Percentiles rank a stretch among this genome's conserved stretches.
Evolutionary conservation across 352 stramenopile genomes (phyloP).

Genomic region (Phytophthora idaei): DNA sequence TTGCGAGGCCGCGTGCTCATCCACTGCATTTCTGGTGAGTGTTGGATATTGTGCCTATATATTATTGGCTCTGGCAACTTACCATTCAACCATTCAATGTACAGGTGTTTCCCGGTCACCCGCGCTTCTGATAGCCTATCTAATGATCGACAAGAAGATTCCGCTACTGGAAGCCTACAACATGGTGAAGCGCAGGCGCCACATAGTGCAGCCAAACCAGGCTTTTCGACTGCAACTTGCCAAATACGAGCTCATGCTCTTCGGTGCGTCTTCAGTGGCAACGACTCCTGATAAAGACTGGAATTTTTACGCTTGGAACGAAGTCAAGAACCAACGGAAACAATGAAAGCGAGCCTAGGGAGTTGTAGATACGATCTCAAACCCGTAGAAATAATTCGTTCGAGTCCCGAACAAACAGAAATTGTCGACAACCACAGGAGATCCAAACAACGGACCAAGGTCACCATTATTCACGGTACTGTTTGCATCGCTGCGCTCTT

Average conservation of each 20-base stretch:
- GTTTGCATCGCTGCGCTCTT: not conserved
- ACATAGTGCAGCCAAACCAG: slow-evolving; percentile 58
- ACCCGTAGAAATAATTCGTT: slow-evolving; percentile 48
- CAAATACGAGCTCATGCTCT: slow-evolving; percentile 68
- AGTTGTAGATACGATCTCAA: slow-evolving; percentile 28
- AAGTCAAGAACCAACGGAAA: slow-evolving; percentile 48
- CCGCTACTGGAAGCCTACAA: slow-evolving; percentile 63
- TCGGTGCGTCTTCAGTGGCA: slow-evolving; percentile 58
- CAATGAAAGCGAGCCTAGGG: not conserved
- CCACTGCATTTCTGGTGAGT: slow-evolving; percentile 56
- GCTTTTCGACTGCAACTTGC: slow-evolving; percentile 72
- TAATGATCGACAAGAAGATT: slow-evolving; percentile 77
- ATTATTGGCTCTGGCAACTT: not conserved
- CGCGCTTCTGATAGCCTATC: slow-evolving; percentile 61
- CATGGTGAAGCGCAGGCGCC: slow-evolving; percentile 51
- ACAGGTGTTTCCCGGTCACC: slow-evolving; percentile 58
- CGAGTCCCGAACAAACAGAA: slow-evolving; percentile 58
- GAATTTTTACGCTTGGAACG: slow-evolving; percentile 79
- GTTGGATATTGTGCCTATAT: not conserved
- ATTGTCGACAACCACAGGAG: slow-evolving; percentile 51
- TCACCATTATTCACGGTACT: slow-evolving; percentile 4
- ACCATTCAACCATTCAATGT: not conserved
- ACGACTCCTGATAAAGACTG: slow-evolving; percentile 63
- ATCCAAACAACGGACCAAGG: slow-evolving; percentile 60
- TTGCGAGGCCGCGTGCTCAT: slow-evolving; percentile 57